Evolutionary conservation across 208 protist genomes (phyloP).

Genomic region (Angomonas ambiguus): DNA sequence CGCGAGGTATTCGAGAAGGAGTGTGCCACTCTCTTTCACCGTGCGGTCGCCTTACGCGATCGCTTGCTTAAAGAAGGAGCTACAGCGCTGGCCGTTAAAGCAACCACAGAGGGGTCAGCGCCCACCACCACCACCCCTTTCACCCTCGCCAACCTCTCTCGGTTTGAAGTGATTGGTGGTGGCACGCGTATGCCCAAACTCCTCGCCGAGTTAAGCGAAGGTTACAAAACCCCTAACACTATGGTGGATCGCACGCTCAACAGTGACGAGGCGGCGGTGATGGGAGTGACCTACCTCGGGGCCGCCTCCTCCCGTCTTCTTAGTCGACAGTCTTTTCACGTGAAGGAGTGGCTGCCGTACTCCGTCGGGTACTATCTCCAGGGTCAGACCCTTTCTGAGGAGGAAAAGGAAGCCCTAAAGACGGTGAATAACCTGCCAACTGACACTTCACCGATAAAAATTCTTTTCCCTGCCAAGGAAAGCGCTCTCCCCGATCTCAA

Average conservation of each 20-base stretch:
- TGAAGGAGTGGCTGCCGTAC: slow-evolving; percentile 34
- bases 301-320: slow-evolving; percentile 20
- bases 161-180: slow-evolving; percentile 82
- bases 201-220: slow-evolving; percentile 39
- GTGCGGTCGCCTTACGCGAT: slow-evolving; percentile 26
- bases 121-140: neutral
- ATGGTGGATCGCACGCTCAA: slow-evolving; percentile 79
- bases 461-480: neutral
- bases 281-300: slow-evolving; percentile 59
- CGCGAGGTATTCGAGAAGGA: slow-evolving; percentile 59
- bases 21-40: slow-evolving; percentile 51
- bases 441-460: neutral
- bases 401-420: neutral
- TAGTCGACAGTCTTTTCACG: slow-evolving; percentile 6
- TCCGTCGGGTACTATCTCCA: slow-evolving; percentile 36
- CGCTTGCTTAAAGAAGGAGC: slow-evolving; percentile 7
- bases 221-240: slow-evolving; percentile 21
- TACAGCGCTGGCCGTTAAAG: slow-evolving; percentile 18
- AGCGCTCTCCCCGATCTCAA: neutral
- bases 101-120: neutral
- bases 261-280: slow-evolving; percentile 73
- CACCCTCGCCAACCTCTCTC: slow-evolving; percentile 7
- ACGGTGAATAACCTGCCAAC: too few relatives aligned
- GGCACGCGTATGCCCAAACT: slow-evolving; percentile 76
- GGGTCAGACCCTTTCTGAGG: too few relatives aligned